phyloP scores from a whole-genome alignment of 768 basidiomycete genomes.

The Tulasnella sp. region DNA sequence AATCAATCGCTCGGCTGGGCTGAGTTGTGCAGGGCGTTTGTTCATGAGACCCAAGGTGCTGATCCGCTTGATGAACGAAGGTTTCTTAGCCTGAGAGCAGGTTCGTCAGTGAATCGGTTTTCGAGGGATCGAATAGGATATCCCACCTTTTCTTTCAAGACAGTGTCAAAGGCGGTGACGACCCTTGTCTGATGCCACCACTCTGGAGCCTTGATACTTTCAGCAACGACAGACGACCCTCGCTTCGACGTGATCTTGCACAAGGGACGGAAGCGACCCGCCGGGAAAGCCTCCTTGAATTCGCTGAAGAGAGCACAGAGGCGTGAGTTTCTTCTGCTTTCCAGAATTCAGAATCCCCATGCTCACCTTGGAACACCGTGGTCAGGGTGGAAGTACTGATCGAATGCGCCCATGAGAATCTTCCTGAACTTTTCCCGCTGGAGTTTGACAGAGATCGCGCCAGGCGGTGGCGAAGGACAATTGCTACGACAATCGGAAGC shows the following conservation, averaged over 20 bases:
- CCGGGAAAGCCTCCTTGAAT: conserved; percentile 92
- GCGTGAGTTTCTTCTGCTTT: neutral
- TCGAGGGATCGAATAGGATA: neutral
- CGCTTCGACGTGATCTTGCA: conserved; percentile 86
- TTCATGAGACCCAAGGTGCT: conserved; percentile 58
- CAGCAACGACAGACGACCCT: conserved; percentile 74
- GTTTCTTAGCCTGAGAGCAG: conserved; percentile 67
- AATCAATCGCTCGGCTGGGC: conserved; percentile 73
- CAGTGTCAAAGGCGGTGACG: conserved; percentile 81
- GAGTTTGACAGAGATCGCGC: conserved; percentile 65
- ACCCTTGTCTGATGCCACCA: conserved; percentile 95
- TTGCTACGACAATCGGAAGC: conserved; percentile 37
- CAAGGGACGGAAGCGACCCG: conserved; percentile 80
- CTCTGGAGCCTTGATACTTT: conserved; percentile 80
- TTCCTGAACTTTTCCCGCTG: conserved; percentile 75
- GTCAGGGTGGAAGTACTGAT: conserved; percentile 83
- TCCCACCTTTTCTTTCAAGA: conserved; percentile 71
- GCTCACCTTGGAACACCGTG: conserved; percentile 65
- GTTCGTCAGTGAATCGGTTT: neutral
- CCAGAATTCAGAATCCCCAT: neutral
- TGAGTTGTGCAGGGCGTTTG: conserved; percentile 64
- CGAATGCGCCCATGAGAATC: conserved; percentile 67
- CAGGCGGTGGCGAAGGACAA: conserved; percentile 70
- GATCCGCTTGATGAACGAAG: conserved; percentile 77
- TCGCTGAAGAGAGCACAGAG: conserved; percentile 46